Base-by-base conservation (phyloP, 352 stramenopile genomes). In the Phytophthora sp. region DNA sequence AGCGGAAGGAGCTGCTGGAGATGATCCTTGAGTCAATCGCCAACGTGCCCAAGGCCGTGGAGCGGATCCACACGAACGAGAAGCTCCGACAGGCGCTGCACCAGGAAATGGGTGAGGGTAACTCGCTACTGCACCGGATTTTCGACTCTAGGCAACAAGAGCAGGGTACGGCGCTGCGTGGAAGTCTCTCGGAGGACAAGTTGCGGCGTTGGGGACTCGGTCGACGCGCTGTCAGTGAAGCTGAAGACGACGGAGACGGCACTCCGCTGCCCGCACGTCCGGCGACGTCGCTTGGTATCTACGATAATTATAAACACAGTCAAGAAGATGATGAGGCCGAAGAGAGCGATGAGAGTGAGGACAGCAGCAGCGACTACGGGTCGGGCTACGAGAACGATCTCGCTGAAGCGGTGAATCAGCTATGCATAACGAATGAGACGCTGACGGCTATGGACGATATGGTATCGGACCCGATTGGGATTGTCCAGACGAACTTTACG, bases 21-120 rank as follows among this genome's bases (percentile, higher is more conserved):
- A 88, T 91, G 82, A 86, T 93, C 23, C 71, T 91, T 8, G 82
- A 90, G 71, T 89, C 84, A 24, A 88, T 93, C 45, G 74, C 82
- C 41, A 91, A 78, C 55, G 84, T 93, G 5, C 84, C 84, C 1
- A 77, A 88, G 55, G 84, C 84, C 16, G 73, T 93, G 30, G 80
- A 89, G 68, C 73, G 66, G 31, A 90, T 93, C 67, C 79, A 90
- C 49, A 88, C 76, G 36, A 90, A 91, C 63, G 60, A 86, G 61
- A 79, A 82, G 51, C 73, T 93, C 26, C 74, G 81, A n/a, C 71
- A 73, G 23, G 80, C 82, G 20, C 54, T 91, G 41, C 63, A 74
- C 35, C 64, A 91, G 44, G 74, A 88, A 58, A 88, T 90, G 54
- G 82, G 80, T 20, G 66, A 76, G 1, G 73, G 84, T 29, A 83